phyloP scores from a whole-genome alignment of 2,329 filamentous ascomycete genomes.

The Colletotrichum musae region DNA sequence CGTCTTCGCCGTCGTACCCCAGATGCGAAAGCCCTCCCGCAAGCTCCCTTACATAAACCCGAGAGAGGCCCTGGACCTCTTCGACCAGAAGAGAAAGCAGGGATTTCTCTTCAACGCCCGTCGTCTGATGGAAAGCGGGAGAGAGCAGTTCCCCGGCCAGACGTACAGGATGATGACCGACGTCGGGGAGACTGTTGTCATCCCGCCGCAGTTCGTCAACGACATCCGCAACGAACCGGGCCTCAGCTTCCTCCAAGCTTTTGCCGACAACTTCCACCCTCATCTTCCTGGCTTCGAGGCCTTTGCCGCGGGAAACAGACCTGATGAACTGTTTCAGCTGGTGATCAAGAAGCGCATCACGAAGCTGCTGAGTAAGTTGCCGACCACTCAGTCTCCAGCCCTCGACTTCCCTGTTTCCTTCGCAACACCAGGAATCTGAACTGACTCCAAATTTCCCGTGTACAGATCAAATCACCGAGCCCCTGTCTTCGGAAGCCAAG shows the following conservation, averaged over 20 bases:
- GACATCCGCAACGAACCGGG: constrained; percentile 44
- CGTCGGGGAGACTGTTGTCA: constrained; percentile 41
- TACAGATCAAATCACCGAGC: constrained; percentile 35
- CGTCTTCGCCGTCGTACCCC: not conserved
- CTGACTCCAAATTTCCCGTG: not conserved
- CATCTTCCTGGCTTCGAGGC: constrained; percentile 42
- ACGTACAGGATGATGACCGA: constrained; percentile 42
- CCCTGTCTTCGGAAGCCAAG: constrained; percentile 32
- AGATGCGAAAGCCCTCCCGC: constrained; percentile 20
- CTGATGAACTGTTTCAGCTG: constrained; percentile 30
- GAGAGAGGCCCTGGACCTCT: not conserved
- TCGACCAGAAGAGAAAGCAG: not conserved
- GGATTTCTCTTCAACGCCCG: constrained; percentile 23
- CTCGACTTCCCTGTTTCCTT: not conserved
- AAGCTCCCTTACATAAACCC: constrained; percentile 34
- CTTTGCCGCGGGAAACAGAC: constrained; percentile 2
- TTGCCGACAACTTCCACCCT: constrained; percentile 33
- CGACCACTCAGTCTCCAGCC: not conserved
- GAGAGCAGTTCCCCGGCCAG: constrained; percentile 22
- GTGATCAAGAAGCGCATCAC: constrained; percentile 43
- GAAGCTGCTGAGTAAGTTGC: constrained; percentile 40
- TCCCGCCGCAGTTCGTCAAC: constrained; percentile 41
- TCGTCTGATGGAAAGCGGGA: constrained; percentile 1
- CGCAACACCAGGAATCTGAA: not conserved
- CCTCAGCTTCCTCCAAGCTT: constrained; percentile 39